phyloP scores from a whole-genome alignment of 345 rosid species.

The Eucalyptus sideroxylon region DNA sequence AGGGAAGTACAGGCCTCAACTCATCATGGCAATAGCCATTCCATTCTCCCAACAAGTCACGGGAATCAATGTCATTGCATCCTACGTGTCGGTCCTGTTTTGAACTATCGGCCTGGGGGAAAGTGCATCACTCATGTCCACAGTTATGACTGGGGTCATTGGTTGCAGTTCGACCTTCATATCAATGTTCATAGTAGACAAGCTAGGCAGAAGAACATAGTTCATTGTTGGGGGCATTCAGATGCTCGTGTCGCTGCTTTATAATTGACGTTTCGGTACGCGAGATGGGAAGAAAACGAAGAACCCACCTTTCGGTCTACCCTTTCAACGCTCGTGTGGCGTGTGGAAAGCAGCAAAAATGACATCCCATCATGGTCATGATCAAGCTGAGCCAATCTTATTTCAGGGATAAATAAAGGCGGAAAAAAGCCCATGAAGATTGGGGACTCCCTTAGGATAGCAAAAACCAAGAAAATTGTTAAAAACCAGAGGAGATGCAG shows the following conservation, averaged over 20 bases:
- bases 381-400: not conserved
- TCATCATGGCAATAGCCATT: constrained; percentile 55
- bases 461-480: not conserved
- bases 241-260: not conserved
- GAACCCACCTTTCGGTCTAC: not conserved
- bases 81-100: constrained; percentile 60
- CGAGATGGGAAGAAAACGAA: not conserved
- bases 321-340: not conserved
- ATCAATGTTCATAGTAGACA: constrained; percentile 55
- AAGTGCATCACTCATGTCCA: constrained; percentile 43
- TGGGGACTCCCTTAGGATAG: not conserved
- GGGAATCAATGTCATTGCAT: constrained; percentile 54
- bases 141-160: constrained; percentile 34
- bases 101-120: constrained; percentile 56
- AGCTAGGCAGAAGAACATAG: constrained; percentile 29
- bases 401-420: not conserved
- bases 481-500: no score
- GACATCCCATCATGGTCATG: not conserved
- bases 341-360: not conserved
- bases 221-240: constrained; percentile 33
- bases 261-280: not conserved
- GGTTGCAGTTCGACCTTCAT: constrained; percentile 20
- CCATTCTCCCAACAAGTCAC: constrained; percentile 72
- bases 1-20: constrained; percentile 49
- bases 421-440: not conserved